A percentile compares a stretch with the other conserved stretches of the same genome.
Evolutionary conservation across 495 filamentous ascomycete species (phyloP).

Genomic region (Aspergillus taichungensis): DNA sequence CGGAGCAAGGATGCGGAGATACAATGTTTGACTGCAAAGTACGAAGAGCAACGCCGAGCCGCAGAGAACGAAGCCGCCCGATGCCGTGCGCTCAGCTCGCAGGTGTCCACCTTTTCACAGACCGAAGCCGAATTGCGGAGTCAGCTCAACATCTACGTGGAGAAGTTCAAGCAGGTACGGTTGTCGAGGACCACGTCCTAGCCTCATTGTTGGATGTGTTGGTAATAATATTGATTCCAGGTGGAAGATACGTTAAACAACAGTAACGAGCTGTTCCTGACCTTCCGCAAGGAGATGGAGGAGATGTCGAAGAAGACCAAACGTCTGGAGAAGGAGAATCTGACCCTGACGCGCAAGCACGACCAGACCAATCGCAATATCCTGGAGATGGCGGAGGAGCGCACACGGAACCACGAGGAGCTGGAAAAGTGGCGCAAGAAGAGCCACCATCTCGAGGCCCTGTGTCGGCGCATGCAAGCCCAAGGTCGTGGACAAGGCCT

Average conservation of each 20-base stretch:
- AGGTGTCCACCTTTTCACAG: slow-evolving; percentile 93
- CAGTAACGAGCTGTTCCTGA: slow-evolving; percentile 95
- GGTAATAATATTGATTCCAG: slow-evolving; percentile 40
- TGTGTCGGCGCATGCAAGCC: slow-evolving; percentile 90
- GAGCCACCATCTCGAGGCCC: slow-evolving; percentile 83
- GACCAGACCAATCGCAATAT: slow-evolving; percentile 92
- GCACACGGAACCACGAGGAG: slow-evolving; percentile 71
- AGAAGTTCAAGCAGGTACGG: slow-evolving; percentile 98
- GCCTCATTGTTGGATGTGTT: slow-evolving; percentile 4
- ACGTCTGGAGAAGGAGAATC: slow-evolving; percentile 92
- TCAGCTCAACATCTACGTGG: slow-evolving; percentile 96
- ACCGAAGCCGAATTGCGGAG: slow-evolving; percentile 89
- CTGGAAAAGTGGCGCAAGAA: slow-evolving; percentile 76
- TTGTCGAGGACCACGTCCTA: not conserved
- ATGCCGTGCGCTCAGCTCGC: slow-evolving; percentile 73
- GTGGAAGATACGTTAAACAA: slow-evolving; percentile 99
- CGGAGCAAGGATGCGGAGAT: slow-evolving; percentile 96
- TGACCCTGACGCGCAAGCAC: slow-evolving; percentile 82
- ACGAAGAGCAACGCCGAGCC: slow-evolving; percentile 78
- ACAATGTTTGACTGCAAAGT: slow-evolving; percentile 76
- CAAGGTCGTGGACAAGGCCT: slow-evolving; percentile 66
- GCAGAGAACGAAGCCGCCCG: slow-evolving; percentile 72
- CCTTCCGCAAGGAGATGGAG: slow-evolving; percentile 99
- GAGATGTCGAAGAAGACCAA: slow-evolving; percentile 99
- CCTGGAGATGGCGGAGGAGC: slow-evolving; percentile 95